Base-by-base conservation (phyloP, 305 asterid genomes). In the Fraxinus angustifolia region DNA sequence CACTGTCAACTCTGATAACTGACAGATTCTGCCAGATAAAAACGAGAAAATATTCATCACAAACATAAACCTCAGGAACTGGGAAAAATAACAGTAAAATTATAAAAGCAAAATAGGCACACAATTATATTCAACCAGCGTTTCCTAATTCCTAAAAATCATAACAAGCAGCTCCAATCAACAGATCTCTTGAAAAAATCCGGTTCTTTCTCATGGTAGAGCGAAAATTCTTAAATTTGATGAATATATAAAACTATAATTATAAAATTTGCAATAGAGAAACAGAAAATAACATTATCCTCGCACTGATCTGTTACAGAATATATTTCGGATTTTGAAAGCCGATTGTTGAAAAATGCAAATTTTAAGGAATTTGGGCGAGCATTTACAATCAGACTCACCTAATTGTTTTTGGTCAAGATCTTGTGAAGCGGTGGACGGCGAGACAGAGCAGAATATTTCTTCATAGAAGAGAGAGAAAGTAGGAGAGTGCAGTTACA, bases 371-470 rank as follows among this genome's bases (percentile, higher is more conserved):
- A 60, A 81, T 72, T 77, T 77, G 78, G 73, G 48, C 21, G 60
- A 60, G 6, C 8, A 16, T 45, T 75, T 28, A 78, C 73, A 36
- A 74, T 76, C 31, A 17, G 85, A 72, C 89, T 86, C 71, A 90
- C 92, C 90, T 53, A 80, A 83, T 81, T 78, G 76, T 71, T 33
- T 84, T 53, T 58, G 88, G 91, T 90, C 87, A 88, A 86, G 94
- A 91, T 92, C 91, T 91, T 81, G 84, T 84, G 86, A 87, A 81
- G 86, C 82, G 83, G 86, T 80, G 88, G 88, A 81, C 86, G 87
- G 91, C 88, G 83, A 71, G 81, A 67, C 81, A 81, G 45, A 82
- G 82, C 76, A 78, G 82, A 85, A 80, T 80, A 85, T 48, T 79
- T 78, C 76, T 56, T 76, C 34, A 42, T 28, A 42, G 78, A 31